Evolutionary conservation across 1,284 basidiomycete genomes (phyloP).

Genomic region (Golubevia pallescens): DNA sequence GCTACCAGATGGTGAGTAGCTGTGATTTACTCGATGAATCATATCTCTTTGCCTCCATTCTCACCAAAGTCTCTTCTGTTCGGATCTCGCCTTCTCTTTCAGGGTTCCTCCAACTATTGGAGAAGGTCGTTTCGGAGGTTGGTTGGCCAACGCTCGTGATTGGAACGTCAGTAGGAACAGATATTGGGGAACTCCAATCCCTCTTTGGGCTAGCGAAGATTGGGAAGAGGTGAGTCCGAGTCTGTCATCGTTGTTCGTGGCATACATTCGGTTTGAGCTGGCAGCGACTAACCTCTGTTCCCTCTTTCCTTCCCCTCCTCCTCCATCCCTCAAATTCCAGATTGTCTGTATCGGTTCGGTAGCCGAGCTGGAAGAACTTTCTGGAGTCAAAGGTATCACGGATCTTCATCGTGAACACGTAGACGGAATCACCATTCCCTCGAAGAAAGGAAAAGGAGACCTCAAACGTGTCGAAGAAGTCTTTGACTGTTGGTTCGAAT

Average conservation of each 20-base stretch:
- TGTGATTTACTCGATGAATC: background rate
- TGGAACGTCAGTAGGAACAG: conserved; percentile 62
- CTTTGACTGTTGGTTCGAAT: conserved; percentile 65
- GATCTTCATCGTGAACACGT: conserved; percentile 61
- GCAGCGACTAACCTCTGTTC: too few relatives aligned
- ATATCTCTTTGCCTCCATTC: background rate
- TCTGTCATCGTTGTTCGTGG: background rate
- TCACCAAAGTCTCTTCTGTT: background rate
- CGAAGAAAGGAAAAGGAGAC: conserved; percentile 51
- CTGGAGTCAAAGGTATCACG: conserved; percentile 47
- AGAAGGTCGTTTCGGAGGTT: conserved; percentile 58
- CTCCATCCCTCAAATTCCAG: background rate
- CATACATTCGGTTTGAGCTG: too few relatives aligned
- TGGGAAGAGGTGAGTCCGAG: conserved; percentile 27
- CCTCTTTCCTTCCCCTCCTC: too few relatives aligned
- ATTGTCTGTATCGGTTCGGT: conserved; percentile 57
- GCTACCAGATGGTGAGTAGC: conserved; percentile 37
- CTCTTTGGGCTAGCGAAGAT: conserved; percentile 60
- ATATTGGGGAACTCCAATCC: conserved; percentile 63
- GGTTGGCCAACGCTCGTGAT: conserved; percentile 61
- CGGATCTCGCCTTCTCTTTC: background rate
- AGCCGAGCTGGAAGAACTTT: conserved; percentile 52
- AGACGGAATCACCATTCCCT: conserved; percentile 62
- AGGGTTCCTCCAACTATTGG: conserved; percentile 44
- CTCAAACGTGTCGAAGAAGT: conserved; percentile 60